Evolutionary conservation across 2,329 filamentous ascomycete species (phyloP), one percentile per base, ranked within the genome.

Genomic region (Penicillium sp.): DNA sequence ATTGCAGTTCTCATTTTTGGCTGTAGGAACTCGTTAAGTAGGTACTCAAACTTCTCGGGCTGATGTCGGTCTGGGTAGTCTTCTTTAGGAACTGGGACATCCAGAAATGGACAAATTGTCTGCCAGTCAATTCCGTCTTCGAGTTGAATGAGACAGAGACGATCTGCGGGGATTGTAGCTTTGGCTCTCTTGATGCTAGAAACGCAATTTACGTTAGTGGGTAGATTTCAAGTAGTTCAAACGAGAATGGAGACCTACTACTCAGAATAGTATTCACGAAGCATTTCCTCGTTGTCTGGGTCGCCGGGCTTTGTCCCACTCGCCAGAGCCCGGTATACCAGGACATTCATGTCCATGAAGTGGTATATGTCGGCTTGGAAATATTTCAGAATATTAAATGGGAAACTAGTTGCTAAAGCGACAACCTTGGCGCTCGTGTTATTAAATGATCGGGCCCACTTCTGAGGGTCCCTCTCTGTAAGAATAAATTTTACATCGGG

Each of bases 401-500:
- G 61, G 12, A 64, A 63, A 1, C 9, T 27, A 2, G 20, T 10
- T 3, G 49, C 47, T 27, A 49, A 26, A 13, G 13, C n/a, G 1
- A 47, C 44, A 0, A 58, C 41, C 4, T 47, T 37, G 0, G 46
- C 61, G 6, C 53, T 26, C 1, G 61, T 60, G 7, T 62, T 63
- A 12, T 64, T 61, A 29, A 64, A 24, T 0, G 63, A 65, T 12
- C 21, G 48, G 0, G 52, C 60, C 63, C 63, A 65, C 37, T 58
- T 62, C 15, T 59, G 46, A 0, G 63, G 61, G 12, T 33, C 17
- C 13, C 63, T 55, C 33, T 65, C 60, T 0, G 61, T 64, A 7
- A 65, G 46, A 10, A 65, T 64, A 21, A 65, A 64, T 15, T 65
- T 65, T 4, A 65, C 57, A 10, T 63, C 44, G 0, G 63, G 63